Base-by-base conservation (phyloP, 164 flowering plant genomes). In the Magnolia officinalis region DNA sequence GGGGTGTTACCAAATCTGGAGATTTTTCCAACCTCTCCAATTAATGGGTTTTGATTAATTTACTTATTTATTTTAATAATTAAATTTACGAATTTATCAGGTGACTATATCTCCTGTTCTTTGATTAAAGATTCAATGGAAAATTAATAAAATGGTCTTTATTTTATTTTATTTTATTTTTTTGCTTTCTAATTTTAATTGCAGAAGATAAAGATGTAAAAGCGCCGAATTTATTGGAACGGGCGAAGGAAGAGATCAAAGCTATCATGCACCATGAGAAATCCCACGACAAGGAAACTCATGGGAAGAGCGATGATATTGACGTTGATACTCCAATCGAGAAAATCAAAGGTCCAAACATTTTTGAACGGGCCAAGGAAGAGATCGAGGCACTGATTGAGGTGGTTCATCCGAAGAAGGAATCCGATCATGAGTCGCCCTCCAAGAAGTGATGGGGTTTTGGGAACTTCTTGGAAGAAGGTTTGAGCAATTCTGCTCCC, bases 281-380 rank as follows among this genome's bases (percentile, higher is more conserved):
- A 37, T 77, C 81, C 51, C 76, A 50, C 7, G 90, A 86, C 82
- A 80, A 85, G 73, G 83, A 85, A 59, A 92, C 96, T 16, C 91
- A 90, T 84, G 96, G 93, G 58, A 87, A 67, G 19, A 90, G 89
- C 72, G 83, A 85, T 77, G 93, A 88, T 80, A 88, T 91, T 72
- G 89, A 91, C 71, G 87, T 88, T 81, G 77, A 73, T 72, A 91
- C 93, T 4, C 87, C 90, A 6, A 21, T 84, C 7, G 87, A 87
- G 71, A 88, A 86, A 75, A 89, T 90, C n/a, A 91, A 85, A 81
- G 96, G 83, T 7, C 96, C 93, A 9, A 72, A 70, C 80, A 83
- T 91, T 68, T 87, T 91, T 76, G 81, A 86, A 65, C 83, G 95
- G 61, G 87, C 82, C 20, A 90, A 88, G 84, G 95, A 92, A 87